These are phyloP conservation scores for Lipomyces yamanashiensis DNA, from an alignment of 805 yeast species.

Conservation along the genomic window DNA sequence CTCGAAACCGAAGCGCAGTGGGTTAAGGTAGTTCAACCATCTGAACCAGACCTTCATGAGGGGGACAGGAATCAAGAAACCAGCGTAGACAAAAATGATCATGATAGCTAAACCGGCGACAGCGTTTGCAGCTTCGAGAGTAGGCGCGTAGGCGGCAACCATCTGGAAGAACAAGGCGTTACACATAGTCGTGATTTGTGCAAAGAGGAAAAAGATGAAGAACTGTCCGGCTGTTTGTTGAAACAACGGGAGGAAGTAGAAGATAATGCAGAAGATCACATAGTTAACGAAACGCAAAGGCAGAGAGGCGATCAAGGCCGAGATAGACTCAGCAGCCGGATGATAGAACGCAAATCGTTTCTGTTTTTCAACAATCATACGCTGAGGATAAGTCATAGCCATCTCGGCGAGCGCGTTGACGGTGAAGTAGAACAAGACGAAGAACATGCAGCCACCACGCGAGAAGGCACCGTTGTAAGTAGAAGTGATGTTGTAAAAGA, in stretches of 20 bases:
- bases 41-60: slow-evolving; percentile 73
- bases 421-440: slow-evolving; percentile 48
- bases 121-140: slow-evolving; percentile 51
- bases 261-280: slow-evolving; percentile 54
- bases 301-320: slow-evolving; percentile 62
- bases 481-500: slow-evolving; percentile 58
- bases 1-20: slow-evolving; percentile 64
- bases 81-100: slow-evolving; percentile 51
- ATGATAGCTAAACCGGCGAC: slow-evolving; percentile 52
- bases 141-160: slow-evolving; percentile 46
- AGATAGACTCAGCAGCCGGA: slow-evolving; percentile 69
- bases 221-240: slow-evolving; percentile 59
- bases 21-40: slow-evolving; percentile 65
- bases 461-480: slow-evolving; percentile 61
- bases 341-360: slow-evolving; percentile 61
- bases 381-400: slow-evolving; percentile 50
- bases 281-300: slow-evolving; percentile 55
- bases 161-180: slow-evolving; percentile 60
- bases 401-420: slow-evolving; percentile 54
- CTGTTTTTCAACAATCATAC: slow-evolving; percentile 65
- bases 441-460: slow-evolving; percentile 70
- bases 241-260: slow-evolving; percentile 60
- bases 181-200: slow-evolving; percentile 51
- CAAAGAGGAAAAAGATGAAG: slow-evolving; percentile 56
- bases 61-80: slow-evolving; percentile 56